phyloP scores from a whole-genome alignment of 768 basidiomycete genomes.

The Rhizopogon vulgaris region DNA sequence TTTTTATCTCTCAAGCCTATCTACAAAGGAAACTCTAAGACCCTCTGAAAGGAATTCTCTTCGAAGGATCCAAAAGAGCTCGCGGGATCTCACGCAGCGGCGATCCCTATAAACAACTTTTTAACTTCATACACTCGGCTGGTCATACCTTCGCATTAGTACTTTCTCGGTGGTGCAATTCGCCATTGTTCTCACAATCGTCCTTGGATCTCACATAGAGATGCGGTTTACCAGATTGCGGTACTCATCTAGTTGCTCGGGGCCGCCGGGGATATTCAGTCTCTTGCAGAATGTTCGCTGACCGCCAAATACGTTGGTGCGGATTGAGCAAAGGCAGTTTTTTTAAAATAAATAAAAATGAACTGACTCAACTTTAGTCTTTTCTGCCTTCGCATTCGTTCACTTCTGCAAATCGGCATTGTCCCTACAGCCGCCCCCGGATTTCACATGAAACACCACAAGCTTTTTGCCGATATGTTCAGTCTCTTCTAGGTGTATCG shows the following conservation, averaged over 20 bases:
- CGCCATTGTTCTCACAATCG: too few species aligned
- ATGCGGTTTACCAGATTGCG: too few species aligned
- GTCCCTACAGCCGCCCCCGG: neutral
- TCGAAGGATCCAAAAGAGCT: neutral
- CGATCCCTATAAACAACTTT: constrained; percentile 1
- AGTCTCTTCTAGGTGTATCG: neutral
- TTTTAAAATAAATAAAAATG: too few species aligned
- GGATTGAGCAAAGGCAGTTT: too few species aligned
- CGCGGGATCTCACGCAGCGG: neutral
- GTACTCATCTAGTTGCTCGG: too few species aligned
- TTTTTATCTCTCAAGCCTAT: neutral
- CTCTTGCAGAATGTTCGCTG: too few species aligned
- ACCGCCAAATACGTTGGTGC: too few species aligned
- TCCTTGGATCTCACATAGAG: too few species aligned
- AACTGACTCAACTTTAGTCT: too few species aligned
- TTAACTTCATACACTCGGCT: constrained; percentile 2
- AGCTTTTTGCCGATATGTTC: neutral
- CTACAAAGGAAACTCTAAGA: neutral
- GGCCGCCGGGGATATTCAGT: too few species aligned
- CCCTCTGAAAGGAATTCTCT: neutral
- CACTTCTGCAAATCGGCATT: neutral
- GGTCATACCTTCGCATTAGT: neutral
- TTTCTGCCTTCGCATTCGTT: neutral
- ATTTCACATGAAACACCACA: neutral
- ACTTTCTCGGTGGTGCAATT: too few species aligned